Evolutionary conservation across 192 early-diverging fungal species (phyloP).

Genomic region (Dispira simplex): DNA sequence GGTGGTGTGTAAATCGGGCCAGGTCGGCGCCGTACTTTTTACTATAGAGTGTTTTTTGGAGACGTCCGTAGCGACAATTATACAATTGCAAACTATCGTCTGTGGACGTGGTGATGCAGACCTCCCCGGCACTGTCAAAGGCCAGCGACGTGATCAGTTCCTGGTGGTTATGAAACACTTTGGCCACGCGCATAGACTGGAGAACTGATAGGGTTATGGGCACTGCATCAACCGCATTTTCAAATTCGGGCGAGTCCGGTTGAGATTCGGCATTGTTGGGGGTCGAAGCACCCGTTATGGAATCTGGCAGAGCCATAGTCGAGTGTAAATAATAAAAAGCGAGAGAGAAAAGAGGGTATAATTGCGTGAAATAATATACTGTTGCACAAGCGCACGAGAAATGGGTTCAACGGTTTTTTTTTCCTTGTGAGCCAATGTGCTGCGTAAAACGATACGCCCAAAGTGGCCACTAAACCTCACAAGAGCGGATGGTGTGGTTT

Average conservation of each 20-base stretch:
- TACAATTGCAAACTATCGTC: conserved; percentile 86
- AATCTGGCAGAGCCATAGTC: neutral
- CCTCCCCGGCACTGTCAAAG: conserved; percentile 60
- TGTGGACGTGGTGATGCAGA: conserved; percentile 58
- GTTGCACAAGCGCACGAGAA: too few relatives aligned
- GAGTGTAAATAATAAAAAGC: neutral
- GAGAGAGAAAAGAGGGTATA: neutral
- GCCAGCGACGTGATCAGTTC: conserved; percentile 61
- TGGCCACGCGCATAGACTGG: conserved; percentile 29
- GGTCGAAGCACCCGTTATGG: neutral
- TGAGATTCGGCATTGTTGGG: too few relatives aligned
- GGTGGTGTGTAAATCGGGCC: conserved; percentile 74
- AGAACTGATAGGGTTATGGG: conserved; percentile 13
- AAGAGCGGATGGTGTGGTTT: too few relatives aligned
- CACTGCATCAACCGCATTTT: neutral
- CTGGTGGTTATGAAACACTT: conserved; percentile 64
- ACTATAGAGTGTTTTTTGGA: conserved; percentile 60
- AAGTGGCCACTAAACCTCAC: too few relatives aligned
- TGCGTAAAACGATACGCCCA: too few relatives aligned
- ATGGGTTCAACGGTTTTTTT: too few relatives aligned
- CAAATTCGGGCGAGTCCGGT: neutral
- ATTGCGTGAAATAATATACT: too few relatives aligned
- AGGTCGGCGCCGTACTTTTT: conserved; percentile 92
- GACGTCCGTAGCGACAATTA: conserved; percentile 57
- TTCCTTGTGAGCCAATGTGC: too few relatives aligned